phyloP scores from a whole-genome alignment of 2,329 filamentous ascomycete genomes.

The Leptographium galeiforme region DNA sequence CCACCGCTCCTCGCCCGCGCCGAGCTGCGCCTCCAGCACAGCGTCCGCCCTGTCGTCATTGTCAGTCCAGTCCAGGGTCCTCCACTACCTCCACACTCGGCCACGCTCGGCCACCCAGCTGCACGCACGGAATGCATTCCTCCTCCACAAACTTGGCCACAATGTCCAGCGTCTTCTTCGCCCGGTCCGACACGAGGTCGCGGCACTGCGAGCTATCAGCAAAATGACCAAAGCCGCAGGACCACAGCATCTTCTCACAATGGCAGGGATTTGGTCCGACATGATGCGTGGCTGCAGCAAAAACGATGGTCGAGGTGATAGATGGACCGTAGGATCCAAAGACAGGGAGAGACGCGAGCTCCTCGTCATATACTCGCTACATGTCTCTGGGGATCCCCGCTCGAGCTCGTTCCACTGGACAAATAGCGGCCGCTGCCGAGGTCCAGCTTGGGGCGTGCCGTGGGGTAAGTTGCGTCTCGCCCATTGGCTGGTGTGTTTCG shows the following conservation, averaged over 20 bases:
- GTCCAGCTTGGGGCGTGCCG: background rate
- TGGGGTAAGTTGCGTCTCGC: background rate
- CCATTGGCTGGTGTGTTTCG: too few relatives aligned
- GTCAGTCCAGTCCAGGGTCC: background rate
- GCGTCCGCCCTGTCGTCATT: conserved; percentile 50
- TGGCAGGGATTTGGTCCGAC: conserved; percentile 31
- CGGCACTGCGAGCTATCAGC: conserved; percentile 13
- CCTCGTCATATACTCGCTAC: too few relatives aligned
- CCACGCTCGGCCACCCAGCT: too few relatives aligned
- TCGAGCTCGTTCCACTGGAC: background rate
- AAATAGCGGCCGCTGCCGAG: background rate
- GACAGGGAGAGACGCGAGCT: background rate
- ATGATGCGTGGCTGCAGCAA: conserved; percentile 14
- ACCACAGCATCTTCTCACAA: conserved; percentile 20
- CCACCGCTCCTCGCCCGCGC: conserved; percentile 66
- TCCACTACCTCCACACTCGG: background rate
- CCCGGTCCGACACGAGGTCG: conserved; percentile 64
- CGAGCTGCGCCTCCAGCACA: conserved; percentile 68
- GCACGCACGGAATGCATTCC: conserved; percentile 66
- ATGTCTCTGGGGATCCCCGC: too few relatives aligned
- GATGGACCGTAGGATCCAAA: too few relatives aligned
- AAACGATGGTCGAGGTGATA: too few relatives aligned
- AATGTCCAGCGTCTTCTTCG: conserved; percentile 70
- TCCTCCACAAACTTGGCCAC: conserved; percentile 96
- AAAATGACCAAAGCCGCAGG: background rate